Base-by-base conservation (phyloP, 2,329 filamentous ascomycete genomes). In the Sporothrix euskadiensis region DNA sequence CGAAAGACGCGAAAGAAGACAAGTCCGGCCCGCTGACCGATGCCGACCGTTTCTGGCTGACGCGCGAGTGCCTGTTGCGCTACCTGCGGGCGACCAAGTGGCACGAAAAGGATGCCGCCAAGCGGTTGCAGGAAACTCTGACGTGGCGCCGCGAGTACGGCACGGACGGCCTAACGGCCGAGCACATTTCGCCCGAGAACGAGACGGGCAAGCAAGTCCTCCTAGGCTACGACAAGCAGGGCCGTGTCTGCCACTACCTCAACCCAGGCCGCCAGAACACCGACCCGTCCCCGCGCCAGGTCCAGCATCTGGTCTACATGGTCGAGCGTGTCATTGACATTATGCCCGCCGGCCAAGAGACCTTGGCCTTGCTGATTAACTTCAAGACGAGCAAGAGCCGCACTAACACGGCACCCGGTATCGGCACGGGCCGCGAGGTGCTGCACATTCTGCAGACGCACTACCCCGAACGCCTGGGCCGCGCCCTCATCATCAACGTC, bases 271-370 rank as follows among this genome's bases (percentile, higher is more conserved):
- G 91, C 77, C 96, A 99, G 84, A 99, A 99, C 85, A 98, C 96
- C 1, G 91, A 97, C 77, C 88, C 90, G 73, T 92, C 90, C 75
- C 92, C 94, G 52, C 88, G 93, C 78, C 96, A 98, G 83, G 90
- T 97, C 72, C 91, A 99, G 82, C 94, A 98, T 81, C 85, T 99
- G 75, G 94, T 98, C 71, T 99, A 92, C 84, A 98, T 98, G 94
- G 84, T 98, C 57, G 96, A 99, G 85, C 88, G 93, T 52, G 90
- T 92, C 47, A 89, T 97, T 76, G 94, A 98, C 78, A 83, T 98
- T 75, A 94, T 97, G 89, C 91, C 92, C 0, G 87, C 94, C 0
- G 92, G 92, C 16, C 93, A 97, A 80, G 96, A 98, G 84, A 96
- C 89, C 66, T 83, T 97, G 74, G 92, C 92, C 59, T 86, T 99